phyloP scores from a whole-genome alignment of 176 grass and related monocot species.

The Metroxylon sagu region DNA sequence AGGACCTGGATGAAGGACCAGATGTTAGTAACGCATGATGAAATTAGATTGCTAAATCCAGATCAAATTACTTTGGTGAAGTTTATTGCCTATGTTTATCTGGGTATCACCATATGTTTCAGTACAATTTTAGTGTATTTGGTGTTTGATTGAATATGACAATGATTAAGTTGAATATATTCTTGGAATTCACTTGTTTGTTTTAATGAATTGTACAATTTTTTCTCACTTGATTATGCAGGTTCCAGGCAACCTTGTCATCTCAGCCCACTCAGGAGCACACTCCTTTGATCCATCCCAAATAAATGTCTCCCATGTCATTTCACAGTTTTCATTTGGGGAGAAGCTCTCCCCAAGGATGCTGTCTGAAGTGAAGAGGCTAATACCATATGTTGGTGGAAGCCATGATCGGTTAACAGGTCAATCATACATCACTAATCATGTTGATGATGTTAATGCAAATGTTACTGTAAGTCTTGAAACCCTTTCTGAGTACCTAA shows the following conservation, averaged over 20 bases:
- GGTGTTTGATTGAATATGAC: too few relatives aligned
- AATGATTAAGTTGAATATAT: too few relatives aligned
- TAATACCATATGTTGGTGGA: conserved; percentile 60
- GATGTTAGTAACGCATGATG: too few relatives aligned
- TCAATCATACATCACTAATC: conserved; percentile 55
- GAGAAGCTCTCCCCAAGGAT: conserved; percentile 51
- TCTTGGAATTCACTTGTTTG: conserved; percentile 2
- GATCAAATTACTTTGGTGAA: too few relatives aligned
- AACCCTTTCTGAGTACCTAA: neutral
- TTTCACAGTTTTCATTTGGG: conserved; percentile 89
- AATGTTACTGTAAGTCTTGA: conserved; percentile 76
- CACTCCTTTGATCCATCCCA: conserved; percentile 97
- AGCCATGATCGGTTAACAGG: conserved; percentile 78
- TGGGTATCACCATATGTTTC: too few relatives aligned
- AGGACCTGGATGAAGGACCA: too few relatives aligned
- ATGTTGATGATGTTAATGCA: conserved; percentile 42
- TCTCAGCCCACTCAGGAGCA: conserved; percentile 78
- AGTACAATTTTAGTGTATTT: too few relatives aligned
- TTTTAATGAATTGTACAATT: neutral
- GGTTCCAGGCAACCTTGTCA: conserved; percentile 91
- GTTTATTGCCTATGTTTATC: too few relatives aligned
- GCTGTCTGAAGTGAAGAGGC: conserved; percentile 65
- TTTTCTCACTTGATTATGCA: conserved; percentile 22
- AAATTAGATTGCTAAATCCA: too few relatives aligned
- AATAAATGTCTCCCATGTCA: conserved; percentile 92